Percentiles rank a stretch among this genome's conserved stretches.
Evolutionary conservation across 306 rosid species (phyloP).

Genomic region (Sesbania bispinosa): DNA sequence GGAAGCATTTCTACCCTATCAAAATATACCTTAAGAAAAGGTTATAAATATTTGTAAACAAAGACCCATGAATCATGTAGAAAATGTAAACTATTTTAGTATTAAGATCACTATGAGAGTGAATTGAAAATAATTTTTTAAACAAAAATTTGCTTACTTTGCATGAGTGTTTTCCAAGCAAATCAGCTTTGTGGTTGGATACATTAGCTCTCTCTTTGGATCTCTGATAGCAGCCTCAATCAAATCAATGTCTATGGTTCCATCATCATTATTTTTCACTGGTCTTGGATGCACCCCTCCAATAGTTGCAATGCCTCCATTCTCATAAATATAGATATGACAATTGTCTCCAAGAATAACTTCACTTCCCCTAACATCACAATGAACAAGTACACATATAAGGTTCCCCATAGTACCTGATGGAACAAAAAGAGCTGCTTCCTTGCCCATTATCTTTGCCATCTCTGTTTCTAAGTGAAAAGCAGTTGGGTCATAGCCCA

Average conservation of each 20-base stretch:
- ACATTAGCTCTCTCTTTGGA: slow-evolving; percentile 55
- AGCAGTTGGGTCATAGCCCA: slow-evolving; percentile 76
- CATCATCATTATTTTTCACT: slow-evolving; percentile 67
- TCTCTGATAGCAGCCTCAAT: slow-evolving; percentile 82
- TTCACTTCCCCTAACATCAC: slow-evolving; percentile 89
- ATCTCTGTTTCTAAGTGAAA: slow-evolving; percentile 61
- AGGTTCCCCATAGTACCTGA: slow-evolving; percentile 99
- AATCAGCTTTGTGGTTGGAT: slow-evolving; percentile 81
- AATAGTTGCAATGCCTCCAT: slow-evolving; percentile 87
- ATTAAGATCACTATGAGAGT: neutral
- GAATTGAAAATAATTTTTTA: neutral
- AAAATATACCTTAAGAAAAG: too few relatives aligned
- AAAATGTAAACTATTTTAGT: too few relatives aligned
- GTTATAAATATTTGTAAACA: too few relatives aligned
- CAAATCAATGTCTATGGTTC: slow-evolving; percentile 77
- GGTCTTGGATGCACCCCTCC: slow-evolving; percentile 91
- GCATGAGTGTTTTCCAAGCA: slow-evolving; percentile 96
- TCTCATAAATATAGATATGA: slow-evolving; percentile 74
- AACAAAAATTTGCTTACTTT: slow-evolving; percentile 57
- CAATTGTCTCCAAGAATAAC: slow-evolving; percentile 81
- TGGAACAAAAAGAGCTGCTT: slow-evolving; percentile 87
- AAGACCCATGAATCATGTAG: neutral
- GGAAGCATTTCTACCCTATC: too few relatives aligned
- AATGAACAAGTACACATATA: slow-evolving; percentile 77
- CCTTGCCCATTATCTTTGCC: slow-evolving; percentile 77